Base-by-base conservation (phyloP, 169 alveolate genomes). In the Cryptosporidium xiaoi region DNA sequence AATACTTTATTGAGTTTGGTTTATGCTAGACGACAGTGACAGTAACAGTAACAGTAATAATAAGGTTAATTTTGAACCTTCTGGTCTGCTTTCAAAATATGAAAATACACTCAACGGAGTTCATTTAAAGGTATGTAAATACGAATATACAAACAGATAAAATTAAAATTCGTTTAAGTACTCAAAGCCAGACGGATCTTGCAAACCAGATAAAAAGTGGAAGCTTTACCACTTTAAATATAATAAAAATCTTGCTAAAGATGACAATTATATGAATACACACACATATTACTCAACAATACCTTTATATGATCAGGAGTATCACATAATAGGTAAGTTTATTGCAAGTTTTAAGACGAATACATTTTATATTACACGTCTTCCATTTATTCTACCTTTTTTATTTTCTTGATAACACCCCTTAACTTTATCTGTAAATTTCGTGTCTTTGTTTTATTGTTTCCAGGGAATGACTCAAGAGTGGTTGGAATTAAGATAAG, bases 391-490 rank as follows among this genome's bases (percentile, higher is more conserved):
- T 56, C 4, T 1, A 16, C 24, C 20, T 48, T 48, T 48, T 48
- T 48, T 48, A 13, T 48, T 48, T 48, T 48, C 16, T 48, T 48
- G 12, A 40, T 65, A 10, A 10, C 0, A 24, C 27, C 27, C 27
- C 27, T 24, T 24, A 24, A 58, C 12, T 20, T 33, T 18, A 24
- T 18, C 5, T 15, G 1, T 18, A 13, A 2, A 29, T 15, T 66
- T 66, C 24, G 33, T 46, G 46, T n/a, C 33, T 66, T 24, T 66
- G 31, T 24, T 48, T 69, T 27, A 16, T 84, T 87, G 34, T 94
- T 71, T 46, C 51, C 93, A 65, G 99, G 99, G n/a, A 96, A 95
- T 90, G 99, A 97, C 82, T 82, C 68, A 27, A 90, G 97, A 77
- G 96, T 97, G 18, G 96, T 95, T 44, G 98, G 97, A 90, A 95